These are phyloP conservation scores for Agaricales sp. DNA, from an alignment of 1,284 basidiomycete genomes.

Conservation along the genomic window DNA sequence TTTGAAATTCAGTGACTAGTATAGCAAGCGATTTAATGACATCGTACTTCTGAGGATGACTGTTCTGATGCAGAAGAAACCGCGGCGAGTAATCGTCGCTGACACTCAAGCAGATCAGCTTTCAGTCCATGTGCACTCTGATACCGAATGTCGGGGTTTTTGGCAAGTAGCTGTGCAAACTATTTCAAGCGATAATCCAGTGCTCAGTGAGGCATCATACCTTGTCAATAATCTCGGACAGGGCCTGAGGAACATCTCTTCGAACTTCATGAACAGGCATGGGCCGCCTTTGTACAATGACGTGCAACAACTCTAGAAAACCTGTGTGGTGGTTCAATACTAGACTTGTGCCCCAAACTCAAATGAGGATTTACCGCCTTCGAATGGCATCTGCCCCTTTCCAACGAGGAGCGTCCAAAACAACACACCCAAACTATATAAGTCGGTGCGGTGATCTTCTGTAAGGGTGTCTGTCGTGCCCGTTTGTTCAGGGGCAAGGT, in stretches of 20 bases:
- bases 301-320: slow-evolving; percentile 48
- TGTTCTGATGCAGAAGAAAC: slow-evolving; percentile 47
- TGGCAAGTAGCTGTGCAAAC: slow-evolving; percentile 40
- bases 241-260: slow-evolving; percentile 56
- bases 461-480: slow-evolving; percentile 58
- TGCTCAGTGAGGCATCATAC: slow-evolving; percentile 19
- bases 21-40: slow-evolving; percentile 3
- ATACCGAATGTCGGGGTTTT: slow-evolving; percentile 55
- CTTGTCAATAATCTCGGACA: slow-evolving; percentile 63
- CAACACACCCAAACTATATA: slow-evolving; percentile 60
- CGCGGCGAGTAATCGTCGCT: slow-evolving; percentile 44
- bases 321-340: not conserved
- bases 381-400: slow-evolving; percentile 58
- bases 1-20: slow-evolving; percentile 6
- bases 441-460: slow-evolving; percentile 60
- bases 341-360: too few species aligned
- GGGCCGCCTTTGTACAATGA: slow-evolving; percentile 58
- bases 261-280: slow-evolving; percentile 69
- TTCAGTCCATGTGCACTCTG: slow-evolving; percentile 62
- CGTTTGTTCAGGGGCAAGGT: slow-evolving; percentile 65
- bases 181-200: slow-evolving; percentile 1
- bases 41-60: slow-evolving; percentile 39
- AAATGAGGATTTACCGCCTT: slow-evolving; percentile 38
- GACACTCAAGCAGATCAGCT: slow-evolving; percentile 54
- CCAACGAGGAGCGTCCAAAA: slow-evolving; percentile 65